Conservation (phyloP, 108 stramenopile species). For the Stephanodiscus triporus region DNA sequence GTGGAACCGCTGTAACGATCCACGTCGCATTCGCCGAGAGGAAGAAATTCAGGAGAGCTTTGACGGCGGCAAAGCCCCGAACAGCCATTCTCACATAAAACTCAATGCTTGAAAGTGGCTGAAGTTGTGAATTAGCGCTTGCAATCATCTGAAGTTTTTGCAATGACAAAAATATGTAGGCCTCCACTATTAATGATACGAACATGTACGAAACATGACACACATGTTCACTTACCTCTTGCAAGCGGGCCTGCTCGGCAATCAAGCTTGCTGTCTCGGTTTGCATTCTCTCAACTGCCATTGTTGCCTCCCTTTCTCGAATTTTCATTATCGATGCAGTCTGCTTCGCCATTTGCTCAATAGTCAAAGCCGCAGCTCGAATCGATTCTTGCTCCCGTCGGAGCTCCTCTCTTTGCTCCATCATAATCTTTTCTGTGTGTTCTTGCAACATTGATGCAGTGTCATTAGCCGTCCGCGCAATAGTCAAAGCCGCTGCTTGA, state of each 20-base stretch:
- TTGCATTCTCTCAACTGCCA: constrained; percentile 13
- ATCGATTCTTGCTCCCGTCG: background rate
- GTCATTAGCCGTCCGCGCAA: constrained; percentile 8
- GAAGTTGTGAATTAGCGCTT: constrained; percentile 31
- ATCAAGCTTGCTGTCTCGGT: constrained; percentile 1
- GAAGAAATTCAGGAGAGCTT: constrained; percentile 34
- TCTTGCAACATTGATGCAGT: background rate
- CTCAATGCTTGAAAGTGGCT: constrained; percentile 44
- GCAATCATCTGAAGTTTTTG: constrained; percentile 24
- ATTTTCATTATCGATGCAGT: background rate
- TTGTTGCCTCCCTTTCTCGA: constrained; percentile 1
- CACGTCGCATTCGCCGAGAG: constrained; percentile 37
- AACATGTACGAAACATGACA: background rate
- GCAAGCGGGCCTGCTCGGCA: constrained; percentile 15
- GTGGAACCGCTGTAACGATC: constrained; percentile 27
- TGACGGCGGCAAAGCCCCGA: constrained; percentile 35
- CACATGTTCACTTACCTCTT: constrained; percentile 23
- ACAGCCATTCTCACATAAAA: constrained; percentile 32
- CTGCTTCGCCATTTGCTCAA: constrained; percentile 13
- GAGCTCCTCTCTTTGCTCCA: background rate
- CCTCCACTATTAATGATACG: background rate
- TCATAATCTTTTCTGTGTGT: background rate
- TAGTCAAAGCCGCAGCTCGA: constrained; percentile 5
- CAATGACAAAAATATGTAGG: background rate
- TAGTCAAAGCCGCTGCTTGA: constrained; percentile 6